phyloP scores from a whole-genome alignment of 2,329 filamentous ascomycete genomes.

The Ceratocystis ficicola region DNA sequence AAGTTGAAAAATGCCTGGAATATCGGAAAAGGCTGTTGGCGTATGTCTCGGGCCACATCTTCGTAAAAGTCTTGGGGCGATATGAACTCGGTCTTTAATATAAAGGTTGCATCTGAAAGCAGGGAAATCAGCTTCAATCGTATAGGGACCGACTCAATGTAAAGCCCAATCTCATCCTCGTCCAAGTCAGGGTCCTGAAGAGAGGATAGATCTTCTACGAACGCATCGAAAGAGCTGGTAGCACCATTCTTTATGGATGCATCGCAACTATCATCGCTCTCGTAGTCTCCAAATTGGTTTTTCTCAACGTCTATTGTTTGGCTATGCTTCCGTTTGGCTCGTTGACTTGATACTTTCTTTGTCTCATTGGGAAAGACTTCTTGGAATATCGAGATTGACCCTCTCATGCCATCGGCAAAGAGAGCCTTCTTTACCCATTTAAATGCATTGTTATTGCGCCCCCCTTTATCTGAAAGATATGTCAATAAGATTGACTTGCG shows the following conservation, averaged over 20 bases:
- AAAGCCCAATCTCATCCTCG: constrained; percentile 20
- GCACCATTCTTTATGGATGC: neutral
- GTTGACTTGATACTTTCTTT: constrained; percentile 29
- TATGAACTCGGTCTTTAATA: constrained; percentile 34
- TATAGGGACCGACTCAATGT: constrained; percentile 45
- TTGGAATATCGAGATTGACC: constrained; percentile 43
- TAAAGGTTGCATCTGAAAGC: constrained; percentile 36
- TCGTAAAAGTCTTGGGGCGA: constrained; percentile 46
- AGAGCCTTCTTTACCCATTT: constrained; percentile 53
- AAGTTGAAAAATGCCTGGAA: constrained; percentile 20
- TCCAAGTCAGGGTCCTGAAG: constrained; percentile 15
- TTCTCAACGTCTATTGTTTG: constrained; percentile 45
- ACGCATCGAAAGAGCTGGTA: neutral
- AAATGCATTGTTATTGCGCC: constrained; percentile 36
- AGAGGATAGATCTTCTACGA: neutral
- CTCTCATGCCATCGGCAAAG: constrained; percentile 50
- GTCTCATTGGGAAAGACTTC: constrained; percentile 60
- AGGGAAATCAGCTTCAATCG: constrained; percentile 52
- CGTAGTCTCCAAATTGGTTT: constrained; percentile 48
- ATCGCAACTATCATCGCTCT: constrained; percentile 26
- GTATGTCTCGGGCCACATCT: constrained; percentile 39
- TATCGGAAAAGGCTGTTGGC: constrained; percentile 22
- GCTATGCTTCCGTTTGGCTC: constrained; percentile 40
- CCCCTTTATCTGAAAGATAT: constrained; percentile 41
- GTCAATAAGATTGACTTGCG: constrained; percentile 46